phyloP scores from a whole-genome alignment of 2,329 filamentous ascomycete species.

The Rachicladosporium sp. region DNA sequence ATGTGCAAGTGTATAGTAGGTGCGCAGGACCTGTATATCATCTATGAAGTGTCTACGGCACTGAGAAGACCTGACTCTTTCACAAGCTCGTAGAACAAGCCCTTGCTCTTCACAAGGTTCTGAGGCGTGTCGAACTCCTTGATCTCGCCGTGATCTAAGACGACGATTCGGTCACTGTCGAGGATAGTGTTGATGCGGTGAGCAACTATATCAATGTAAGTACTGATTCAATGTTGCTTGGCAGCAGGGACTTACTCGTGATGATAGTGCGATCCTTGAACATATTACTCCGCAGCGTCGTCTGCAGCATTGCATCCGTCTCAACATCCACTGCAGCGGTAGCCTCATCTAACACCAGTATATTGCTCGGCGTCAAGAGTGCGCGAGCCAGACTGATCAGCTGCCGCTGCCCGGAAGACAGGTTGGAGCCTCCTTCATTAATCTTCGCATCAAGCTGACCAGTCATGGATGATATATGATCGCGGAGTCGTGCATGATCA shows the following conservation, averaged over 20 bases:
- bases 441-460: constrained; percentile 83
- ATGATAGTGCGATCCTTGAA: constrained; percentile 94
- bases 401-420: constrained; percentile 90
- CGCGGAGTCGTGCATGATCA: constrained; percentile 90
- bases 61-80: constrained; percentile 72
- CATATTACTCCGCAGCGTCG: constrained; percentile 49
- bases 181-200: constrained; percentile 98
- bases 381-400: constrained; percentile 87
- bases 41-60: constrained; percentile 14
- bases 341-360: constrained; percentile 91
- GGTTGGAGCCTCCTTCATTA: constrained; percentile 90
- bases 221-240: not conserved
- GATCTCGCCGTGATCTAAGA: constrained; percentile 80
- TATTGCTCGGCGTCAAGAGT: constrained; percentile 89
- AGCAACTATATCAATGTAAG: constrained; percentile 41
- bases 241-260: constrained; percentile 43
- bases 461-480: constrained; percentile 75
- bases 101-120: constrained; percentile 60
- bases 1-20: too few species aligned
- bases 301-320: constrained; percentile 53
- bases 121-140: constrained; percentile 84
- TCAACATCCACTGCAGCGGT: constrained; percentile 65
- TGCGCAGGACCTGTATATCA: too few species aligned
- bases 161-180: constrained; percentile 76
- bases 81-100: constrained; percentile 80